Base-by-base conservation (phyloP, 306 rosid species). In the Datisca glomerata region DNA sequence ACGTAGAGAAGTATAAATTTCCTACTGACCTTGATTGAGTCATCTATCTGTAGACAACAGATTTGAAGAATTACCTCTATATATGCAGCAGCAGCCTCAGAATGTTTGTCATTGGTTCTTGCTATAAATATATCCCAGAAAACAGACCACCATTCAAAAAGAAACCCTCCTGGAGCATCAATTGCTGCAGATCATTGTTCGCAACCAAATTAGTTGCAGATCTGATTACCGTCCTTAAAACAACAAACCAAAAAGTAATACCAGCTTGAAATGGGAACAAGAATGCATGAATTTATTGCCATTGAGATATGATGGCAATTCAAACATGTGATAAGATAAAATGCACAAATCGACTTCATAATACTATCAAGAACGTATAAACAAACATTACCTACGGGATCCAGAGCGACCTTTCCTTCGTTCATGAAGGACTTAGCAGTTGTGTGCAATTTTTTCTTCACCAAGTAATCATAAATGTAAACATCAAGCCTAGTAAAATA, bases 61-160 rank as follows among this genome's bases (percentile, higher is more conserved):
- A 27, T 21, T 16, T n/a, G 28, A 51, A 21, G 43, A 41, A 21
- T 43, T 37, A 87, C 96, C 94, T 82, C 93, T 49, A 87, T 71
- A 54, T 87, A 87, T 13, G 78, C 80, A 18, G 93, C 93, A 47
- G 96, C 96, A 41, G 81, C 31, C 67, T 87, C 94, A 2, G 96
- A 87, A 79, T 87, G 96, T 65, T 82, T 82, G 43, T 87, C 94
- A 11, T 87, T 87, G 14, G 96, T 76, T 64, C 94, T 76, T 0
- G 94, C 82, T 45, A 82, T 87, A 48, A 87, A 82, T 61, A 82
- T 82, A 59, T 87, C 94, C 94, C 94, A 87, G 53, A 82, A 82
- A 55, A 87, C 96, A 69, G 93, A 87, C 96, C 96, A 87, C 96
- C 94, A 87, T 73, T 87, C 94, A 19, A 79, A 87, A 50, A 87